Conservation (phyloP, 75 land plant genomes). For the Sequoia sempervirens region DNA sequence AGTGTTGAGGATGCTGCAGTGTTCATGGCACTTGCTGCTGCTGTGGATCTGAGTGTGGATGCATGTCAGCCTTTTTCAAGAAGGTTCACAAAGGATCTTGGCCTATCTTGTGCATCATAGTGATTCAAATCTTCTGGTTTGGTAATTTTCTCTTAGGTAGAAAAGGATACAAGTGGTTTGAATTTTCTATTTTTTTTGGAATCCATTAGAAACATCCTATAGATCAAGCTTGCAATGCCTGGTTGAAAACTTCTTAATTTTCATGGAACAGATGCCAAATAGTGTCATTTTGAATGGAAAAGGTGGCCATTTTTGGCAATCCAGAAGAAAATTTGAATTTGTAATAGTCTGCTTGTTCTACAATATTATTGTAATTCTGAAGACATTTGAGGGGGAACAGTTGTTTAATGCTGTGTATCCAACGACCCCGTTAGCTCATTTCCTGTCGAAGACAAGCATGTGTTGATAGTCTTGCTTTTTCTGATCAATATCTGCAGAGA, state of each 20-base stretch:
- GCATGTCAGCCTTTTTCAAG: conserved; percentile 49
- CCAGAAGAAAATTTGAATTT: background rate
- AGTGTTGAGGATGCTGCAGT: conserved; percentile 53
- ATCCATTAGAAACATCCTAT: background rate
- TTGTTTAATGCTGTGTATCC: too few relatives aligned
- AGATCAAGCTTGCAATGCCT: background rate
- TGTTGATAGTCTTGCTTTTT: too few relatives aligned
- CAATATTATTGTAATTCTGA: background rate
- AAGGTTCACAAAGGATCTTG: conserved; percentile 48
- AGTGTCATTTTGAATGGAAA: background rate
- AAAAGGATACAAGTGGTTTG: background rate
- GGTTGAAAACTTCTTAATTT: background rate
- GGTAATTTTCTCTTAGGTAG: background rate
- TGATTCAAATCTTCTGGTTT: background rate
- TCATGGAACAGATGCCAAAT: background rate
- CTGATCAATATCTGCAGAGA: too few relatives aligned
- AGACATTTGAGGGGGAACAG: background rate
- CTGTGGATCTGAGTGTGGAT: conserved; percentile 59
- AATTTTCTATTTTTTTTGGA: background rate
- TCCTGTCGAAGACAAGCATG: too few relatives aligned
- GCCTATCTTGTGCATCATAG: conserved; percentile 7
- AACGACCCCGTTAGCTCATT: too few relatives aligned
- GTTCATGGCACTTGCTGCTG: conserved; percentile 58
- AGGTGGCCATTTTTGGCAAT: background rate
- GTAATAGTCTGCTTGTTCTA: background rate